These are phyloP conservation scores for Fusarium bactridioides DNA, from an alignment of 2,329 filamentous ascomycete species.

Conservation along the genomic window DNA sequence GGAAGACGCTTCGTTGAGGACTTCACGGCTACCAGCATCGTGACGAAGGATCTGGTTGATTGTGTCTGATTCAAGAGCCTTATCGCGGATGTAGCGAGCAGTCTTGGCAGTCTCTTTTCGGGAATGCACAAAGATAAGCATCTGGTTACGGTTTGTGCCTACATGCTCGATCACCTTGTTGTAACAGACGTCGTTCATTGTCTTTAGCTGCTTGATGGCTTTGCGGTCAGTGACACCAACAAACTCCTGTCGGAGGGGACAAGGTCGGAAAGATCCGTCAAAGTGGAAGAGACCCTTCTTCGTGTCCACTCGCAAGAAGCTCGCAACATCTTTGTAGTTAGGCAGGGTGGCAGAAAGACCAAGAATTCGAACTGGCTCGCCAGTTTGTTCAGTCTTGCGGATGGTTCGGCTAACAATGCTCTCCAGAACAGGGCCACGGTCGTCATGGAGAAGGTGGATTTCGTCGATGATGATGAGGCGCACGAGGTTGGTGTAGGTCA, in stretches of 20 bases:
- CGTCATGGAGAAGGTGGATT: constrained; percentile 96
- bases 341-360: constrained; percentile 94
- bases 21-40: constrained; percentile 90
- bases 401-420: constrained; percentile 97
- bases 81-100: constrained; percentile 93
- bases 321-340: constrained; percentile 95
- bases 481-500: constrained; percentile 97
- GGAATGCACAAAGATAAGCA: constrained; percentile 99
- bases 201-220: constrained; percentile 97
- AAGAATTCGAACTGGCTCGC: constrained; percentile 89
- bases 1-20: constrained; percentile 84
- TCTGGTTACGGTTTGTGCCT: constrained; percentile 90
- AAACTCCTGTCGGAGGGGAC: constrained; percentile 94
- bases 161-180: constrained; percentile 97
- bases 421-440: constrained; percentile 94
- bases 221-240: constrained; percentile 98
- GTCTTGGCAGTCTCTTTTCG: constrained; percentile 98
- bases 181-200: constrained; percentile 99
- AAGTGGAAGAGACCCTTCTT: constrained; percentile 93
- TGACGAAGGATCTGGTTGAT: constrained; percentile 95
- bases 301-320: constrained; percentile 89
- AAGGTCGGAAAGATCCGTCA: constrained; percentile 91
- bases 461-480: constrained; percentile 96
- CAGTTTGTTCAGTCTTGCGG: constrained; percentile 90
- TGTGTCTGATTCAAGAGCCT: constrained; percentile 95